Evolutionary conservation across 768 basidiomycete species (phyloP), one percentile per base, ranked within the genome.

Genomic region (Leccinum incarnatum): DNA sequence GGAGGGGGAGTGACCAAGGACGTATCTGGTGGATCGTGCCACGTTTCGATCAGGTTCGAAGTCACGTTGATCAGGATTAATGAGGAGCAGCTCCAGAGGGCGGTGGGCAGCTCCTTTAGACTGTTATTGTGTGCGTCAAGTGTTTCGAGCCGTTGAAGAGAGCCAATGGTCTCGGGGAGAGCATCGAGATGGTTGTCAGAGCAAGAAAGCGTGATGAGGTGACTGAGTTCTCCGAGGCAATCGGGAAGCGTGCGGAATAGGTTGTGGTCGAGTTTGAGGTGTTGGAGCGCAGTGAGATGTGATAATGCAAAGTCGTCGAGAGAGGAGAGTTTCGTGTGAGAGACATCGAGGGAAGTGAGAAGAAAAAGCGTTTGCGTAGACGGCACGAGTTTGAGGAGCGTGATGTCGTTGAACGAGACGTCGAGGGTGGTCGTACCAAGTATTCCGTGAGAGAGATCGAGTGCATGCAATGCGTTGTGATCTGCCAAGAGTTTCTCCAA

Each of bases 111-210:
- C 64, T 87, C 85, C 5, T 79, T 83, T 49, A 98, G 77, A 64
- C 87, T 89, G 76, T 98, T 99, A 69, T 92, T 95, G 69, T 98
- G 95, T 2, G 89, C 89, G 63, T 97, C 93, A 45, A 99, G 79
- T 1, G 74, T 77, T 63, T 87, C 83, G 10, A 98, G 81, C 46
- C 83, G 85, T 73, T 85, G 84, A 48, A 98, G 78, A 9, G 78
- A 77, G 14, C 93, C 93, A 51, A 98, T 86, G 45, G 83, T 84
- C 11, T 78, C 71, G 0, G 97, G 97, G 0, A 98, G 80, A 15
- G 80, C 74, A 55, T 84, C 83, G 19, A 99, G 81, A 63, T 87
- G 82, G 75, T 98, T 98, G 72, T 98, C 92, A n/a, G 92, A 91
- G 68, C 92, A 93, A 11, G 89, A 90, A 7, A 99, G 81, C 0